Base-by-base conservation (phyloP, 2,329 filamentous ascomycete species). In the Mollisia scopiformis region DNA sequence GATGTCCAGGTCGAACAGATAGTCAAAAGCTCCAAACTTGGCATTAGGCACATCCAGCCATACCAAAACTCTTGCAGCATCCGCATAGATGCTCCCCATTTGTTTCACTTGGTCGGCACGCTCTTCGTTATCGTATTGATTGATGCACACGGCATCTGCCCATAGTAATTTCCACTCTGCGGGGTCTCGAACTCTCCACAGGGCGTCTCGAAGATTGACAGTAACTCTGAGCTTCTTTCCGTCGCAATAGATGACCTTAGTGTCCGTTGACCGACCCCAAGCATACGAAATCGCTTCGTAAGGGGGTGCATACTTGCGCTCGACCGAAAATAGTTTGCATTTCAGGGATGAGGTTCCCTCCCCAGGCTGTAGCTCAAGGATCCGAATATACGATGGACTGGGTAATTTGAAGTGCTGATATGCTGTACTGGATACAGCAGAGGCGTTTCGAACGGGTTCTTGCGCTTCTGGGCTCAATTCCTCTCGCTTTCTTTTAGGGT, bases 271-370 rank as follows among this genome's bases (percentile, higher is more conserved):
- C 27, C 57, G 43, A 14, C 59, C 59, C 59, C 55, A 58, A 8
- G 55, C 30, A 31, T 61, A 61, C 19, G 59, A 61, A 31, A 61
- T 50, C 1, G 59, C 55, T 49, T 57, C 54, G 37, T 50, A 61
- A 27, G 54, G 27, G 11, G 25, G 53, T 11, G 53, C 49, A 30
- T 23, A 7, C n/a, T 39, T 23, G 6, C 41, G 41, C 33, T 59
- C 57, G 6, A 54, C 23, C 10, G 28, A 23, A 30, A 21, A 30
- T 4, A 55, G 41, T 21, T 46, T 46, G 19, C 41, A 46, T 46
- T 14, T 46, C 41, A 46, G 14, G 10, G 41, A 25, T 10, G 19
- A 8, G 11, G 41, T 46, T 25, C 41, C 41, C 27, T 46, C 23
- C 16, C 41, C 41, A 46, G 41, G 41, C 21, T 46, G 41, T 8